Evolutionary conservation across 306 rosid genomes (phyloP).

Genomic region (Purshia tridentata): DNA sequence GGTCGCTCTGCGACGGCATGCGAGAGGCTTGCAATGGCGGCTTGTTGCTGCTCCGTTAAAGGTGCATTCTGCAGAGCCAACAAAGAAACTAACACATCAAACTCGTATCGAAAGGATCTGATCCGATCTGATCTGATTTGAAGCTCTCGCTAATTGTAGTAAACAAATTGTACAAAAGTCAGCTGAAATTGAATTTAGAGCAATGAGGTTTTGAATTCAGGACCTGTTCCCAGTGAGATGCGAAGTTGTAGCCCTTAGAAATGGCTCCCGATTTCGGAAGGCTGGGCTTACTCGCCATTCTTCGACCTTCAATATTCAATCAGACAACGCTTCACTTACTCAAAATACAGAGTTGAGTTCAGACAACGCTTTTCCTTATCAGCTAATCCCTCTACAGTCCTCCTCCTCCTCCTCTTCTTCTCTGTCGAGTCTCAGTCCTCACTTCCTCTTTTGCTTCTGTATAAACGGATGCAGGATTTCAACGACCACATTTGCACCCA

Average conservation of each 20-base stretch:
- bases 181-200: neutral
- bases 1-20: slow-evolving; percentile 86
- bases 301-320: neutral
- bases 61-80: slow-evolving; percentile 70
- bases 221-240: slow-evolving; percentile 94
- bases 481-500: too few species aligned
- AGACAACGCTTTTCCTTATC: too few species aligned
- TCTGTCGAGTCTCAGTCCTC: too few species aligned
- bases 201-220: neutral
- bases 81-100: slow-evolving; percentile 1
- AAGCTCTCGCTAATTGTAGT: neutral
- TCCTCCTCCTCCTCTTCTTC: too few species aligned
- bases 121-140: slow-evolving; percentile 17
- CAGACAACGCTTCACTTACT: neutral
- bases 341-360: too few species aligned
- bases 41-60: slow-evolving; percentile 74
- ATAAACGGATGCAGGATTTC: too few species aligned
- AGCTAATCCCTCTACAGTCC: too few species aligned
- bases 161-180: neutral
- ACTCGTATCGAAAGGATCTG: neutral
- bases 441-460: too few species aligned
- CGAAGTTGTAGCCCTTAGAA: slow-evolving; percentile 89
- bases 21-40: slow-evolving; percentile 59
- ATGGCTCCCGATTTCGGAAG: slow-evolving; percentile 76
- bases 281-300: slow-evolving; percentile 39